Conservation (phyloP, 352 stramenopile genomes). For the Globisporangium spiculum region DNA sequence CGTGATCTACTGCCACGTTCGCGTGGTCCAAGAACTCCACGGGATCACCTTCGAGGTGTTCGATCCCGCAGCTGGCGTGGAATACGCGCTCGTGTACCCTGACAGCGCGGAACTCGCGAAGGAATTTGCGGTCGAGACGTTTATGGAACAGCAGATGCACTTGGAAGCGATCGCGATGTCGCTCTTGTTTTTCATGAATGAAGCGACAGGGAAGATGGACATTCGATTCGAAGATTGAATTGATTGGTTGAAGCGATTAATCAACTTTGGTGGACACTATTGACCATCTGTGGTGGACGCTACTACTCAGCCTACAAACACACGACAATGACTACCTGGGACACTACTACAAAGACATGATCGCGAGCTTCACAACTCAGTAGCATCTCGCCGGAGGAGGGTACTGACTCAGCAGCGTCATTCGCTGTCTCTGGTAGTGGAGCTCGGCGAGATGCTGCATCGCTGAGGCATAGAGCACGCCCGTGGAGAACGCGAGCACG, state of each 20-base stretch:
- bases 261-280: not conserved
- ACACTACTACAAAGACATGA: not conserved
- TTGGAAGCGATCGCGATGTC: constrained; percentile 53
- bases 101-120: constrained; percentile 51
- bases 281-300: not conserved
- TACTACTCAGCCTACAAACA: not conserved
- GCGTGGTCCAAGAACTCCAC: constrained; percentile 22
- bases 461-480: constrained; percentile 10
- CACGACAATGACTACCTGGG: not conserved
- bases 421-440: not conserved
- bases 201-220: constrained; percentile 20
- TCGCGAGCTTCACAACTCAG: not conserved
- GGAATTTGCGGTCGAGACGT: constrained; percentile 53
- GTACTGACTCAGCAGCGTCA: not conserved
- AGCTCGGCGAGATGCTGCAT: constrained; percentile 10
- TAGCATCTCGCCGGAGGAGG: constrained; percentile 9
- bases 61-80: constrained; percentile 21
- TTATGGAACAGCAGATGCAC: constrained; percentile 58
- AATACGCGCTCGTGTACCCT: constrained; percentile 40
- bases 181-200: constrained; percentile 39
- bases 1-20: constrained; percentile 42
- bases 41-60: constrained; percentile 39
- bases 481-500: constrained; percentile 10
- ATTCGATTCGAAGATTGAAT: constrained; percentile 49
- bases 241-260: constrained; percentile 13